phyloP scores from a whole-genome alignment of 1,139 yeast species.

The Saccharomyces hybrid region DNA sequence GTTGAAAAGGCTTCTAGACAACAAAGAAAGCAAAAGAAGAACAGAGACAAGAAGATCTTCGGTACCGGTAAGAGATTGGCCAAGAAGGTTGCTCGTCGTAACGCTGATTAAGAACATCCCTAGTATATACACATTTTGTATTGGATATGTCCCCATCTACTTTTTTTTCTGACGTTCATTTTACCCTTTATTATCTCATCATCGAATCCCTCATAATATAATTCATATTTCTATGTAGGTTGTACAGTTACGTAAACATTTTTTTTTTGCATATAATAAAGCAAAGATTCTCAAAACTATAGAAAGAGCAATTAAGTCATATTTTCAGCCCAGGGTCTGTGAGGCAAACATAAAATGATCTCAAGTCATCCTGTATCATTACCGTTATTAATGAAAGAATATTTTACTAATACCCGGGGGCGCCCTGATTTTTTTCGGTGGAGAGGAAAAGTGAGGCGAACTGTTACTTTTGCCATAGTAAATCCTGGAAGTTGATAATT shows the following conservation, averaged over 20 bases:
- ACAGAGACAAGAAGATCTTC: slow-evolving; percentile 97
- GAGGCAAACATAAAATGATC: not conserved
- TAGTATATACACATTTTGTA: not conserved
- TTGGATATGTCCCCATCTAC: not conserved
- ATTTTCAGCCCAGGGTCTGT: not conserved
- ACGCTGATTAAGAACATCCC: slow-evolving; percentile 34
- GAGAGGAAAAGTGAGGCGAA: not conserved
- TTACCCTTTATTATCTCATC: not conserved
- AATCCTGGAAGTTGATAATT: not conserved
- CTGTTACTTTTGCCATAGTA: not conserved
- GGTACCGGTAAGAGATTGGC: slow-evolving; percentile 97
- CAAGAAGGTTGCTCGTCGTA: slow-evolving; percentile 68
- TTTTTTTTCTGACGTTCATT: not conserved
- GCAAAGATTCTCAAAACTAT: not conserved
- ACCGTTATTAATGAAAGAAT: not conserved
- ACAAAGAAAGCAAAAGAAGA: slow-evolving; percentile 99
- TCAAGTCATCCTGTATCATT: not conserved
- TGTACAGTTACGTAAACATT: not conserved
- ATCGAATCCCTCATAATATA: not conserved
- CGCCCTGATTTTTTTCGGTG: not conserved
- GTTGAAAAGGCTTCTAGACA: slow-evolving; percentile 97
- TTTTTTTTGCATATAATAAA: not conserved
- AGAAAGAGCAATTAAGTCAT: not conserved
- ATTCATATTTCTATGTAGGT: not conserved
- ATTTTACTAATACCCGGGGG: not conserved